These are phyloP conservation scores for Pseudocercospora musae DNA, from an alignment of 2,329 filamentous ascomycete genomes.

Conservation along the genomic window DNA sequence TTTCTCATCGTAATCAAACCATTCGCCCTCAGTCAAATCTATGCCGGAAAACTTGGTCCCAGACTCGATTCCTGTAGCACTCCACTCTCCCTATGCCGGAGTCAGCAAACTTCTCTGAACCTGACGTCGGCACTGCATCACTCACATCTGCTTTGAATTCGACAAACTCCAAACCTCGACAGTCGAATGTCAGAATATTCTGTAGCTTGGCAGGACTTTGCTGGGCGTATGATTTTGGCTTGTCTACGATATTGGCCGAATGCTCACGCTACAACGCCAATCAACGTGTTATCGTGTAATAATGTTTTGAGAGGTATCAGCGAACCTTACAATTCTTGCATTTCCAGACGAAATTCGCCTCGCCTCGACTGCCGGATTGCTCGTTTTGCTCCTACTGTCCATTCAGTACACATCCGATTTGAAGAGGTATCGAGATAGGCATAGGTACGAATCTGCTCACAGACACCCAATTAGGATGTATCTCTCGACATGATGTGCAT, in stretches of 20 bases:
- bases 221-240: conserved; percentile 69
- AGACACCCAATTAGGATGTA: conserved; percentile 79
- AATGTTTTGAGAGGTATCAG: background rate
- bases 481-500: conserved; percentile 95
- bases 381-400: conserved; percentile 91
- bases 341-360: conserved; percentile 99
- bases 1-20: conserved; percentile 98
- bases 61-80: conserved; percentile 77
- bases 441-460: conserved; percentile 79
- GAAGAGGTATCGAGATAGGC: no score
- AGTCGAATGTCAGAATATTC: conserved; percentile 88
- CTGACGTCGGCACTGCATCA: background rate
- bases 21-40: conserved; percentile 84
- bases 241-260: conserved; percentile 75
- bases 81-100: conserved; percentile 72
- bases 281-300: conserved; percentile 1
- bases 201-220: conserved; percentile 69
- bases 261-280: conserved; percentile 64
- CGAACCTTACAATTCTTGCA: conserved; percentile 94
- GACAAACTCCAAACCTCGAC: conserved; percentile 84
- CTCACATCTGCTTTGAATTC: conserved; percentile 86
- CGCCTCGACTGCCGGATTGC: conserved; percentile 85
- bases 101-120: background rate
- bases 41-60: conserved; percentile 76
- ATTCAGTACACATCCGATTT: no score